Conservation (phyloP, 192 early-diverging fungal species). For the Borealophlyctis nickersoniae region DNA sequence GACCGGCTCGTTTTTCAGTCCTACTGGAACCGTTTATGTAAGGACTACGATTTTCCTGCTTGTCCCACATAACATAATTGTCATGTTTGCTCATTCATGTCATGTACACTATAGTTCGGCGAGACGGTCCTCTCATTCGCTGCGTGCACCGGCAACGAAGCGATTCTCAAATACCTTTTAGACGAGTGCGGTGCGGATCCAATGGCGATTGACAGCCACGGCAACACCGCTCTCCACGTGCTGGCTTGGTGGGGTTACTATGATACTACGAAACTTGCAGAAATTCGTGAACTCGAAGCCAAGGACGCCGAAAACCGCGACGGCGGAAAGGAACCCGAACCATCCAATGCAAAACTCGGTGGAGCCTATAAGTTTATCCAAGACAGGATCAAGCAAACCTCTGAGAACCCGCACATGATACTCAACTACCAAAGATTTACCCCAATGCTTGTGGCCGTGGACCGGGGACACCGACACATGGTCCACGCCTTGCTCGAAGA, state of each 20-base stretch:
- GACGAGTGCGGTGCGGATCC: not conserved
- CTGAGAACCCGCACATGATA: not conserved
- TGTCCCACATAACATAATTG: no score
- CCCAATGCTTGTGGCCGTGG: not conserved
- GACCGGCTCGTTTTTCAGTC: not conserved
- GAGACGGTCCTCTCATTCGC: not conserved
- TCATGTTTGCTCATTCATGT: not conserved
- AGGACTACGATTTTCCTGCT: not conserved
- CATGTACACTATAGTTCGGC: not conserved
- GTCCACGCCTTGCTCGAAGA: not conserved
- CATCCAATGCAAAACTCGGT: not conserved
- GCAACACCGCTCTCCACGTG: slow-evolving; percentile 1
- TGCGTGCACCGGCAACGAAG: not conserved
- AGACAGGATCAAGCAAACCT: not conserved
- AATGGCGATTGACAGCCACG: not conserved
- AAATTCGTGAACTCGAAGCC: not conserved
- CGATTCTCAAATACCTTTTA: not conserved
- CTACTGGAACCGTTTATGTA: not conserved
- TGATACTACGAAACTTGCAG: not conserved
- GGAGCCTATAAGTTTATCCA: not conserved
- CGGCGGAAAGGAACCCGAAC: not conserved
- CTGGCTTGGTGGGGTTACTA: not conserved
- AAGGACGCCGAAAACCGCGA: not conserved
- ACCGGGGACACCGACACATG: not conserved
- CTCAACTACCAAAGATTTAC: not conserved